Conservation (phyloP, 2,329 filamentous ascomycete genomes). For the Penicillium occitanis region DNA sequence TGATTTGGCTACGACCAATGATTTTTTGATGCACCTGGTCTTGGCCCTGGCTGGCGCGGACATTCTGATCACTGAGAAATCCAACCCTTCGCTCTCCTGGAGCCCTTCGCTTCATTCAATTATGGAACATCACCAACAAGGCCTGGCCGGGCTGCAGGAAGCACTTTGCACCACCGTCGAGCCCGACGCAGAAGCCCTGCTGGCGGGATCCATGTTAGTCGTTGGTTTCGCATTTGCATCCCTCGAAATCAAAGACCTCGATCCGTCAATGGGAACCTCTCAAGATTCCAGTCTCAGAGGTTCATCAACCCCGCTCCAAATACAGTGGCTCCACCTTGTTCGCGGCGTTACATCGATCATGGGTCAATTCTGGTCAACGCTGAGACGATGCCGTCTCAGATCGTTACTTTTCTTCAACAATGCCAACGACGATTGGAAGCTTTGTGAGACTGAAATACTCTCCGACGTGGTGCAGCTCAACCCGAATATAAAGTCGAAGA, state of each 20-base stretch:
- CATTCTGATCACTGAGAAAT: not conserved
- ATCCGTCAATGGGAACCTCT: not conserved
- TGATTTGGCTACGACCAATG: not conserved
- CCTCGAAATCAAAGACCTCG: slow-evolving; percentile 1
- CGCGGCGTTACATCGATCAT: not conserved
- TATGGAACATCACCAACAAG: slow-evolving; percentile 13
- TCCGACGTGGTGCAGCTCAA: not conserved
- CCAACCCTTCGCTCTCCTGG: not conserved
- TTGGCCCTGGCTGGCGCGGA: not conserved
- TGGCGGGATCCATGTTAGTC: slow-evolving; percentile 3
- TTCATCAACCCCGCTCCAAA: not conserved
- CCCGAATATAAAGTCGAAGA: not conserved
- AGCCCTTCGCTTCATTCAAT: not conserved
- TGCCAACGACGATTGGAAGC: slow-evolving; percentile 12
- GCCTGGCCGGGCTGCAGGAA: not conserved
- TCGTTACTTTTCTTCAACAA: slow-evolving; percentile 6
- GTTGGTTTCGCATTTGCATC: slow-evolving; percentile 12
- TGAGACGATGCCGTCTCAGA: not conserved
- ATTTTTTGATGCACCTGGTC: not conserved
- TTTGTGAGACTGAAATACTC: not conserved
- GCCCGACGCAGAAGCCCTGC: not conserved
- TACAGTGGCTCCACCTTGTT: slow-evolving; percentile 2
- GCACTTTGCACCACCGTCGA: not conserved
- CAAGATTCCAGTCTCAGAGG: not conserved
- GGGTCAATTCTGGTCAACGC: not conserved